These are phyloP conservation scores for Colletotrichum eleusines DNA, from an alignment of 2,329 filamentous ascomycete species.

Conservation along the genomic window DNA sequence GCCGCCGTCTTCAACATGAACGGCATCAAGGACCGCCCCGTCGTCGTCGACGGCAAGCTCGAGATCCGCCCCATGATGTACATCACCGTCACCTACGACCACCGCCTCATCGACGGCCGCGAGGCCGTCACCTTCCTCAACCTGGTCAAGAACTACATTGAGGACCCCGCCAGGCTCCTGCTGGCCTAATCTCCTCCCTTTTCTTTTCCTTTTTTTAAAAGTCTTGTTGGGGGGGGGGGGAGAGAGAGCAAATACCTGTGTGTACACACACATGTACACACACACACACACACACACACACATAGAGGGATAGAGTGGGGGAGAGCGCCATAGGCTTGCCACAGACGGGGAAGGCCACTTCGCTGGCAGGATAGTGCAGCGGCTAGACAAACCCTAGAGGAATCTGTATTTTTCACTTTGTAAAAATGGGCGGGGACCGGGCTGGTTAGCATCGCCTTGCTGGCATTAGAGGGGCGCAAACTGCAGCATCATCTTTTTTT, in stretches of 20 bases:
- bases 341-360: background rate
- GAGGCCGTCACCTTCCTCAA: slow-evolving; percentile 70
- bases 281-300: background rate
- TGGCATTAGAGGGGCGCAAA: slow-evolving; percentile 5
- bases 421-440: slow-evolving; percentile 1
- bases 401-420: slow-evolving; percentile 20
- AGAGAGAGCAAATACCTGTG: no score
- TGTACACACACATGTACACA: no score
- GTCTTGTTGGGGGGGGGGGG: no score
- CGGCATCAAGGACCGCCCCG: slow-evolving; percentile 65
- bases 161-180: slow-evolving; percentile 59
- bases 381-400: background rate
- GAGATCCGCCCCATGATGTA: slow-evolving; percentile 60
- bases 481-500: slow-evolving; percentile 21
- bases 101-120: slow-evolving; percentile 67
- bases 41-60: slow-evolving; percentile 67
- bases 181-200: slow-evolving; percentile 66
- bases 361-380: background rate
- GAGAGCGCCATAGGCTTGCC: background rate
- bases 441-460: slow-evolving; percentile 11
- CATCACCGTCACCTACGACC: slow-evolving; percentile 65
- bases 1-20: slow-evolving; percentile 72
- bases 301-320: background rate
- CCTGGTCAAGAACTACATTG: slow-evolving; percentile 49
- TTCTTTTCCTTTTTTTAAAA: no score